phyloP scores from a whole-genome alignment of 306 rosid genomes.

The Vigna nakashimae region DNA sequence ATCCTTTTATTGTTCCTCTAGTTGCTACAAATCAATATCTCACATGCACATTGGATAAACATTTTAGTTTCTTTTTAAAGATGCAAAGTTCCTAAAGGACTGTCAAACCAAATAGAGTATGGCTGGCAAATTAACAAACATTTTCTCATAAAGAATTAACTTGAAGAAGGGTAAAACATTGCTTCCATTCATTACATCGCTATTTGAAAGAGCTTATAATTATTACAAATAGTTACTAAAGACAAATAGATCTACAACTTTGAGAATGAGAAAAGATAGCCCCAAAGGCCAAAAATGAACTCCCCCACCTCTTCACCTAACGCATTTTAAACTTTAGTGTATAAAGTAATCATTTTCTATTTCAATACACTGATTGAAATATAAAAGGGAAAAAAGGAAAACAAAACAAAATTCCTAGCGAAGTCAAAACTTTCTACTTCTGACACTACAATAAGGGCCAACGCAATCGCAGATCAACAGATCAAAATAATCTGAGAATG shows the following conservation, averaged over 20 bases:
- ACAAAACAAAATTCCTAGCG: constrained; percentile 48
- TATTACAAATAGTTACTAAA: constrained; percentile 56
- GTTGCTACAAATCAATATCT: neutral
- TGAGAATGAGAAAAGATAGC: constrained; percentile 46
- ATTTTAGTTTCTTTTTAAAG: neutral
- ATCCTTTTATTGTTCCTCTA: constrained; percentile 9
- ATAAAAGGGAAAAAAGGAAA: constrained; percentile 21
- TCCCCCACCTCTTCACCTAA: constrained; percentile 54
- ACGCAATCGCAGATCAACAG: constrained; percentile 42
- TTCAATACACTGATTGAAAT: constrained; percentile 49
- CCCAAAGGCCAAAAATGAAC: constrained; percentile 59
- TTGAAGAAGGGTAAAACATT: neutral
- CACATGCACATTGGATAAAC: neutral
- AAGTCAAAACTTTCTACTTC: constrained; percentile 72
- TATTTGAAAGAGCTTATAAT: constrained; percentile 48
- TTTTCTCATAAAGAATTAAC: neutral
- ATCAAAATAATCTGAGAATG: constrained; percentile 43
- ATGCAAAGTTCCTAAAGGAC: neutral
- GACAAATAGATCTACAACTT: constrained; percentile 56
- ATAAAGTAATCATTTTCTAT: constrained; percentile 49
- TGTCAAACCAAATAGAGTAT: neutral
- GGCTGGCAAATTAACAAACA: constrained; percentile 16
- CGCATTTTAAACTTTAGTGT: constrained; percentile 50
- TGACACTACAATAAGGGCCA: constrained; percentile 52
- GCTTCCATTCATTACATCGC: constrained; percentile 46